Percentiles rank a stretch among this genome's conserved stretches.
phyloP scores from a whole-genome alignment of 2,329 filamentous ascomycete genomes.

The Helotiales sp. region DNA sequence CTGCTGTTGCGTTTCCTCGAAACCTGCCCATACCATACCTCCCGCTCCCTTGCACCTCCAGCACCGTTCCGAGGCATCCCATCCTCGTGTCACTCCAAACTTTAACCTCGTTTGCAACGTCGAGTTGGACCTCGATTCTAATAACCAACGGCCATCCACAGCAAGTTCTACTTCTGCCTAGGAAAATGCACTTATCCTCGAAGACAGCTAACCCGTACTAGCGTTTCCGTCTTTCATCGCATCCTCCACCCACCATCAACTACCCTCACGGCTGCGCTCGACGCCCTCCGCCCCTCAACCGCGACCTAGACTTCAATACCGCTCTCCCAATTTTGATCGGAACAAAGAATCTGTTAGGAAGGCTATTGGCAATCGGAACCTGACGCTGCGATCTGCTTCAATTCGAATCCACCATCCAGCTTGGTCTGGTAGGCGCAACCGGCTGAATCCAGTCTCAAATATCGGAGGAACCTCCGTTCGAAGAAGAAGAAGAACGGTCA shows the following conservation, averaged over 20 bases:
- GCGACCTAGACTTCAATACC: not conserved
- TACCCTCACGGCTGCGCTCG: not conserved
- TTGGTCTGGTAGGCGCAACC: not conserved
- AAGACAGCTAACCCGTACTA: conserved; percentile 12
- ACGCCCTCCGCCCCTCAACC: not conserved
- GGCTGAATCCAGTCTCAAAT: not conserved
- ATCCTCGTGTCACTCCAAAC: conserved; percentile 29
- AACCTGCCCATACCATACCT: conserved; percentile 21
- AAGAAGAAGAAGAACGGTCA: not conserved
- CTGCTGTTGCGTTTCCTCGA: conserved; percentile 11
- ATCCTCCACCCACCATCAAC: not conserved
- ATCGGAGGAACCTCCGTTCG: not conserved
- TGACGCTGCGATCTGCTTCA: not conserved
- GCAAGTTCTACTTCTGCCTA: not conserved
- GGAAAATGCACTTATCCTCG: not conserved
- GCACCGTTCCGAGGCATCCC: conserved; percentile 31
- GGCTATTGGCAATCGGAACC: conserved; percentile 1
- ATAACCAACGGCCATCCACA: conserved; percentile 1
- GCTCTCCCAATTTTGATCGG: not conserved
- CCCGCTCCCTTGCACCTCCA: conserved; percentile 18
- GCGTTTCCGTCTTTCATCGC: conserved; percentile 13
- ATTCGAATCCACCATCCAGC: not conserved
- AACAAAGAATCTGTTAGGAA: conserved; percentile 5
- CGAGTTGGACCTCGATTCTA: not conserved
- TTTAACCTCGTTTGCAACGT: conserved; percentile 17